phyloP scores from a whole-genome alignment of 2,329 filamentous ascomycete genomes.

The Colletotrichum viniferum region DNA sequence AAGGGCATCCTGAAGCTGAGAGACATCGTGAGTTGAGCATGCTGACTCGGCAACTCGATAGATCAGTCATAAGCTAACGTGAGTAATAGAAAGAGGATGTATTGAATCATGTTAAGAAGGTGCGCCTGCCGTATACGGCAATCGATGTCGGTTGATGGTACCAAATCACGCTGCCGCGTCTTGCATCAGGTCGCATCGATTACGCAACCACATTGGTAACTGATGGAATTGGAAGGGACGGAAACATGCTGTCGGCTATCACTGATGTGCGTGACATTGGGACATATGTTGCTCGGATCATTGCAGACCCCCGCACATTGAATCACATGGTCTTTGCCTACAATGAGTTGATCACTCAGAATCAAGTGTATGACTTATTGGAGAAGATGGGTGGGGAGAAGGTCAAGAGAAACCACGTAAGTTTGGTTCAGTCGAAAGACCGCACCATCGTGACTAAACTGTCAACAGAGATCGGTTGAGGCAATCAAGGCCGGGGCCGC shows the following conservation, averaged over 20 bases:
- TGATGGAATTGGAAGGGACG: neutral
- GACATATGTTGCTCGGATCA: constrained; percentile 52
- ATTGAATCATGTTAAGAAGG: neutral
- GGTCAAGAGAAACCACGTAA: constrained; percentile 39
- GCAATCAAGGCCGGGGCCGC: neutral
- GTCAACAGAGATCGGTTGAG: neutral
- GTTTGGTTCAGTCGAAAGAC: neutral
- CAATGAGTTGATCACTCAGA: constrained; percentile 47
- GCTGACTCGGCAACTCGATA: rapidly evolving
- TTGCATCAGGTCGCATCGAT: neutral
- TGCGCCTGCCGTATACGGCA: neutral
- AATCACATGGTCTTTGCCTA: constrained; percentile 57
- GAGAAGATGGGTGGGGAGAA: constrained; percentile 55
- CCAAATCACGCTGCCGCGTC: neutral
- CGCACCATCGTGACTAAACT: neutral
- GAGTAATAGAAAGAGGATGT: neutral
- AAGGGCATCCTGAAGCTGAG: constrained; percentile 21
- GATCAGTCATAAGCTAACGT: neutral
- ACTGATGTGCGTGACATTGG: constrained; percentile 44
- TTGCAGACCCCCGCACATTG: constrained; percentile 52
- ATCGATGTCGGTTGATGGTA: neutral
- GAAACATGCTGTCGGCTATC: neutral
- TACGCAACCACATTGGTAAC: neutral
- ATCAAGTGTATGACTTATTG: constrained; percentile 48
- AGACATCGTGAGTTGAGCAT: neutral